Evolutionary conservation across 371 early-diverging fungal genomes (phyloP).

Genomic region (Actinomortierella wolfii): DNA sequence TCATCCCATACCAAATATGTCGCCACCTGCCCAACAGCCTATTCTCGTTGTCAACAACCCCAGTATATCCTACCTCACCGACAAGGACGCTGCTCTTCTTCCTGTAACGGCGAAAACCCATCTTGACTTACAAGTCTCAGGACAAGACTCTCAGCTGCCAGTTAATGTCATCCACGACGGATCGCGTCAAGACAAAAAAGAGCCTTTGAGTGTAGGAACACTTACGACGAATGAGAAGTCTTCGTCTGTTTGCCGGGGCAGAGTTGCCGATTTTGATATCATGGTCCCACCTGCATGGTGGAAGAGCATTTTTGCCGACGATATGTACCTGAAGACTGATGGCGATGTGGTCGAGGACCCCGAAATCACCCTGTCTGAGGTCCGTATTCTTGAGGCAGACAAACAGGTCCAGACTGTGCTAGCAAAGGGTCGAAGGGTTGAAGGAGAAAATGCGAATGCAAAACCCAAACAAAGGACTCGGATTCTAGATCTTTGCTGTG

Average conservation of each 20-base stretch:
- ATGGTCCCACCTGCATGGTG: slow-evolving; percentile 66
- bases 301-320: slow-evolving; percentile 60
- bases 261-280: slow-evolving; percentile 46
- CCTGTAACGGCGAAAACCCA: too few species aligned
- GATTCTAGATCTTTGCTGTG: slow-evolving; percentile 66
- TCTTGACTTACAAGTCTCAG: too few species aligned
- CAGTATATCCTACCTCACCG: too few species aligned
- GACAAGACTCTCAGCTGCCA: too few species aligned
- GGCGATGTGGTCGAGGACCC: slow-evolving; percentile 74
- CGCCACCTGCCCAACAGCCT: too few species aligned
- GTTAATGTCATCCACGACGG: too few species aligned
- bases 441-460: slow-evolving; percentile 14
- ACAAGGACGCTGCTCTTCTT: too few species aligned
- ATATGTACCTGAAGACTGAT: slow-evolving; percentile 66
- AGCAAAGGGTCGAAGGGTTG: not conserved
- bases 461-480: slow-evolving; percentile 8
- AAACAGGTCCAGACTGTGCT: slow-evolving; percentile 44
- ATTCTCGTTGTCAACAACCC: too few species aligned
- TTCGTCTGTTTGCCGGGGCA: slow-evolving; percentile 61
- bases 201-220: slow-evolving; percentile 56
- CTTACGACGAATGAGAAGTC: slow-evolving; percentile 39
- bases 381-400: slow-evolving; percentile 51
- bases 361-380: slow-evolving; percentile 59
- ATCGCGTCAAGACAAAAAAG: too few species aligned
- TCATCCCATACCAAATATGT: too few species aligned